phyloP scores from a whole-genome alignment of 257 asterid species.

The Oldenlandia corymbosa region DNA sequence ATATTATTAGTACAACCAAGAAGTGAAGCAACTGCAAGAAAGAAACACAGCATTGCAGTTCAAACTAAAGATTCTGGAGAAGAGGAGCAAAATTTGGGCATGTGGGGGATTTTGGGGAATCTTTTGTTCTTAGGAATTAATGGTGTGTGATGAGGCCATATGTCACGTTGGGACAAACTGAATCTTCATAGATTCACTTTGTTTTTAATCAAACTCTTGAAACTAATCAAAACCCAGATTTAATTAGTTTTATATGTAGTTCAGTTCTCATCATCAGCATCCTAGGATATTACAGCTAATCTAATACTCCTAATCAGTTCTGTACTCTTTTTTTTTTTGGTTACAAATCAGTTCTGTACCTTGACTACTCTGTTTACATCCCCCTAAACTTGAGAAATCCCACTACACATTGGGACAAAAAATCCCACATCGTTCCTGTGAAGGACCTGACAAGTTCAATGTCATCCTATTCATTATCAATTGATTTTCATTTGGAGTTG shows the following conservation, averaged over 20 bases:
- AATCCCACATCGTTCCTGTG: no score
- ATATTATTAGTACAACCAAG: background rate
- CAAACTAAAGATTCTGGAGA: constrained; percentile 7
- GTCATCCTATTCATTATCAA: no score
- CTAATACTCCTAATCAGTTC: no score
- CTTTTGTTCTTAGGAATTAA: background rate
- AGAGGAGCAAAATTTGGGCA: constrained; percentile 37
- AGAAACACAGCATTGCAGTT: constrained; percentile 1
- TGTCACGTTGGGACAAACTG: constrained; percentile 29
- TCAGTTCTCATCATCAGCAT: background rate
- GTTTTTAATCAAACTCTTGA: constrained; percentile 9
- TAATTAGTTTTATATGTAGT: background rate
- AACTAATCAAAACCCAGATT: background rate
- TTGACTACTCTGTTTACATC: no score
- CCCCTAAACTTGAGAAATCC: no score
- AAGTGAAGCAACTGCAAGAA: constrained; percentile 3
- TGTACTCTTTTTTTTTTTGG: no score
- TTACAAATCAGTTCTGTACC: no score
- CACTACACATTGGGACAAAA: no score
- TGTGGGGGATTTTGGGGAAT: constrained; percentile 43
- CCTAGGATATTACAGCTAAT: constrained; percentile 23
- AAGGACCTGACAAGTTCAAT: no score
- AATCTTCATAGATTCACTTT: constrained; percentile 45
- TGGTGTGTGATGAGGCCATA: constrained; percentile 4
- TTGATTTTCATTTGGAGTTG: no score